Base-by-base conservation (phyloP, 1,139 yeast species). In the Blastobotrys persicus region DNA sequence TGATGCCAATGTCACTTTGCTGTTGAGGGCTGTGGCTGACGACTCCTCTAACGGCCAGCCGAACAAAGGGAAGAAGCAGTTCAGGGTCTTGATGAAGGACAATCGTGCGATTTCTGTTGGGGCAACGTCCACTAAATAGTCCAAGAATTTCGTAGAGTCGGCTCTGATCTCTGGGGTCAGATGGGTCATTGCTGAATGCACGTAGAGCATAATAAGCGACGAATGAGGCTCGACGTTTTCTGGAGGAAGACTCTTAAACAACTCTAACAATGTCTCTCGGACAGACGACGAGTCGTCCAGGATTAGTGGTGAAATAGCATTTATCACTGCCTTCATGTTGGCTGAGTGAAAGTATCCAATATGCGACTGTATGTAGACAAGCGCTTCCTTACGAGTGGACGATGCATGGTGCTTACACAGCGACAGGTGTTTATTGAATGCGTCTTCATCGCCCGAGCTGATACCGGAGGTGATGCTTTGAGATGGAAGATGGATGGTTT, bases 111-210 rank as follows among this genome's bases (percentile, higher is more conserved):
- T 54, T 47, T 59, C 65, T 31, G 51, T 53, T n/a, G 64, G 59
- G 41, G 57, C 59, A 18, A 53, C 49, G 19, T 75, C 73, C 17
- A 88, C 65, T 46, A 88, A 62, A 3, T 83, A 71, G 32, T 72
- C 72, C 32, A 89, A 69, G 57, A 83, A 84, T 51, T 75, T 76
- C 0, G 92, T 79, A 3, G 94, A 80, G 55, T 83, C 85, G 47
- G 79, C 78, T 44, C 95, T 77, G 35, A 89, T 80, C 6, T 80
- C 81, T 0, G 91, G 83, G 34, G 77, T 78, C 42, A 92, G 85
- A 63, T 92, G 97, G 14, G 98, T 87, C 98, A 92, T 92, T 12
- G 96, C 95, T 48, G 94, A 84, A 60, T 86, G 86, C n/a, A 91
- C 75, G 63, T 86, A 91, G 31, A 92, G 72, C 31, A 86, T 76